Evolutionary conservation across 2,329 filamentous ascomycete genomes (phyloP), one percentile per base, ranked within the genome.

Genomic region (Sarocladium strictum): DNA sequence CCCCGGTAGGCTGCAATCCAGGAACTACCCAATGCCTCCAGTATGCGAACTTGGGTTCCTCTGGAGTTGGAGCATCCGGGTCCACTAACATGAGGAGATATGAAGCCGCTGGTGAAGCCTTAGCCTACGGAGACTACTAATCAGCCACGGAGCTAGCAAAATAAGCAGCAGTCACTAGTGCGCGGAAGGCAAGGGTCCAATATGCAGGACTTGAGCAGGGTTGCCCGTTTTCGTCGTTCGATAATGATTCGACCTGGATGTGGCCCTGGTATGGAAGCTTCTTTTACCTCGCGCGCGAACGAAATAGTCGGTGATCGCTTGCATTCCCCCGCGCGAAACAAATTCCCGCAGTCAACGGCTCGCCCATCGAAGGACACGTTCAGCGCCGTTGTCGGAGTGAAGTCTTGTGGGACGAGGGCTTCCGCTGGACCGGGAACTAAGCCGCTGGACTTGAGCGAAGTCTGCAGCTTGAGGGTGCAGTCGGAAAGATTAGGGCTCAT

Each of bases 1-100:
- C 59, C 24, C 58, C 55, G 41, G 63, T 37, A 2, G 72, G 68
- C 54, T 66, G 67, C 52, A 76, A 45, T 0, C 73, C 72, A 3
- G 69, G 64, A 0, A 79, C 62, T 24, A 81, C 69, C 75, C 76
- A 81, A 59, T 81, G 78, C 19, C 78, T 68, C 77, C 77, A 81
- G 60, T 76, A 80, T 0, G 76, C 74, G 60, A 78, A 80, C 60
- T 76, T 79, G 5, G 76, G 77, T 52, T 81, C 75, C 33, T 77
- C 75, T 0, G 78, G 79, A 0, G 77, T 80, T 0, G 79, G 79
- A 19, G 78, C 78, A 56, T 81, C 79, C 0, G 78, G 77, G 54
- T 81, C 79, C 21, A 79, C 68, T 38, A 81, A 67, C 58, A 81
- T 65, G 52, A 80, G 65, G 33, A 72, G 70, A 63, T 77, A 81